Conservation (phyloP, 1,139 yeast genomes). For the Pneumocystis jirovecii region DNA sequence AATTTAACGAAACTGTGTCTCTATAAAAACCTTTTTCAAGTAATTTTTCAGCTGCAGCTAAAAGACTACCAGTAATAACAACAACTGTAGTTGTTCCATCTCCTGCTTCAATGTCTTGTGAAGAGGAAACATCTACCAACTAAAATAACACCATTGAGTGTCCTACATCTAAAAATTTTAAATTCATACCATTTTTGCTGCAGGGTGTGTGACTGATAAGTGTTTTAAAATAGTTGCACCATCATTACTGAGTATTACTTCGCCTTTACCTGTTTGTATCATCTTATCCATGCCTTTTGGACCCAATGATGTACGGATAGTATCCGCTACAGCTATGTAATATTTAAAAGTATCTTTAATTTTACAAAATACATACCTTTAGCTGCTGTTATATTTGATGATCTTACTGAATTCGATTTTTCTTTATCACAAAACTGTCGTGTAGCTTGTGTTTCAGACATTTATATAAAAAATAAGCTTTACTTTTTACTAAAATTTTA, state of each 20-base stretch:
- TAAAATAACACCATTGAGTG: not conserved
- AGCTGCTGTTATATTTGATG: conserved; percentile 85
- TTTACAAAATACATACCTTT: conserved; percentile 25
- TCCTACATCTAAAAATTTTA: not conserved
- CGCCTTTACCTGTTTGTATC: conserved; percentile 87
- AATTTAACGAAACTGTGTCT: not conserved
- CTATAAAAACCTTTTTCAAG: conserved; percentile 36
- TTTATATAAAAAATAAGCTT: not conserved
- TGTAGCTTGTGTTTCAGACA: conserved; percentile 24
- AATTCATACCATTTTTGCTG: conserved; percentile 59
- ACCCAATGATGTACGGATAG: conserved; percentile 91
- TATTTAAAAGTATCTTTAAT: not conserved
- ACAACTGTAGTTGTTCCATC: conserved; percentile 98
- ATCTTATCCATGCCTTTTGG: conserved; percentile 99
- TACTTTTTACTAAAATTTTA: not conserved
- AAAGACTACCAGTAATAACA: conserved; percentile 79
- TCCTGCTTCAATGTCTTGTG: conserved; percentile 97
- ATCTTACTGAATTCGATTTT: conserved; percentile 94
- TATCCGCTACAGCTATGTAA: conserved; percentile 74
- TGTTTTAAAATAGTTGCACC: conserved; percentile 94
- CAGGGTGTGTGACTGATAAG: conserved; percentile 97
- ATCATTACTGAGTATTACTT: conserved; percentile 88
- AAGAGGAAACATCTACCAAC: conserved; percentile 88
- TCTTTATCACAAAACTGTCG: conserved; percentile 68
- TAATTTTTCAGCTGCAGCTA: conserved; percentile 87